Evolutionary conservation across 805 yeast genomes (phyloP), one percentile per base, ranked within the genome.

Genomic region (Wickerhamomyces strasburgensis): DNA sequence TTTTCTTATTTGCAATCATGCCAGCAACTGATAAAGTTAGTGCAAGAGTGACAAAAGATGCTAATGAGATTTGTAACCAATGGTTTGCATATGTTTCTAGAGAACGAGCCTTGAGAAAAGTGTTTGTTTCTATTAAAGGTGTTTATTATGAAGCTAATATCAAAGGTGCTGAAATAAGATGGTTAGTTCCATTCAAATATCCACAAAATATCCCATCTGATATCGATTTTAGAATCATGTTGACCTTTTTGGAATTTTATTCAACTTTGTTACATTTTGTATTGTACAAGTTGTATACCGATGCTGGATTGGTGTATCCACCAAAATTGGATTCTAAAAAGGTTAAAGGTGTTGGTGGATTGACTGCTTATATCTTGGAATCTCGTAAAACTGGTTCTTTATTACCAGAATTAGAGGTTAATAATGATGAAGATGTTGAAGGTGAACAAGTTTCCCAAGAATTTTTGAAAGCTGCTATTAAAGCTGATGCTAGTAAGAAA

Each of bases 111-210:
- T 65, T 93, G 49, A 77, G 80, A 50, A 93, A 90, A 61, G 96
- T 88, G 13, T 93, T 93, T 65, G 97, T 93, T 27, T 84, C 95
- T 33, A 90, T 93, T 57, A 93, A 93, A 64, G 98, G 98, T 67
- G 94, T 90, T 14, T 93, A 93, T 64, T 93, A 90, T 58, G 87
- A 88, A 60, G 98, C 96, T 24, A 75, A 60, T 44, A 78, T 93
- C 32, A 80, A 75, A 60, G 98, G 98, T 48, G 96, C 88, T 62
- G 95, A 86, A 48, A 73, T 93, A 31, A 76, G 90, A 64, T 93
- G 98, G 98, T 76, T 93, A 42, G 95, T 87, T 32, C 98, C 98
- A 17, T 93, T 82, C 74, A 93, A 88, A 63, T 93, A 89, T 69
- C 96, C 98, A 14, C 95, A 90, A 61, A 84, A 84, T 61, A 83